Base-by-base conservation (phyloP, 208 protist species). In the Leishmania gerbilli region DNA sequence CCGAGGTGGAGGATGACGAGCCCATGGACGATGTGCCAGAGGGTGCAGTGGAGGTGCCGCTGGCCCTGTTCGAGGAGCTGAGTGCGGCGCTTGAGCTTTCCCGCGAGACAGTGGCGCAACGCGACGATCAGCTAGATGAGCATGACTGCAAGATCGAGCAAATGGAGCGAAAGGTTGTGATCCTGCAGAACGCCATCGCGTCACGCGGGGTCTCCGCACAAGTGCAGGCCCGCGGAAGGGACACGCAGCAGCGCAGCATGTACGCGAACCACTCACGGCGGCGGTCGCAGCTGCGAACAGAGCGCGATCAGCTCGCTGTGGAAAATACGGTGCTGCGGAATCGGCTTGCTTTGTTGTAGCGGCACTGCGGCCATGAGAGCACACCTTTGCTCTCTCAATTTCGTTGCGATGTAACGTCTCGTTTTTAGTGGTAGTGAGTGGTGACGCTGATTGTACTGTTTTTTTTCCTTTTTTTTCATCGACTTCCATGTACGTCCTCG, bases 91-190 rank as follows among this genome's bases (percentile, higher is more conserved):
- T 97, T 7, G 90, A 92, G 67, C 74, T 91, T 9, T 90, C 89
- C 11, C 92, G 91, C 27, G 85, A 92, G 56, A 94, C 88, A 17
- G 83, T 95, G 17, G 55, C 87, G 42, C 86, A 95, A 68, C 92
- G 92, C 62, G 92, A 97, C 60, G 76, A 86, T 51, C 91, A 95
- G 85, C 86, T 97, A 19, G 88, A 92, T 49, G 81, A 81, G 53
- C 84, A 92, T 82, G 94, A 97, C 83, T 86, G 87, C 21, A 89
- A 90, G 68, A 84, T 97, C 8, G 92, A 97, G 85, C 86, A 93
- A 79, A 82, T 96, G 71, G 92, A 95, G 78, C 77, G 80, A 19
- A 97, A 96, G 83, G 85, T 94, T 24, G 24, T 80, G 34, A 89
- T 97, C 75, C 78, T 97, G 53, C 89, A 93, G 80, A 90, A 84